Evolutionary conservation across 2,329 filamentous ascomycete genomes (phyloP), one percentile per base, ranked within the genome.

Genomic region (Nigrospora sphaerica): DNA sequence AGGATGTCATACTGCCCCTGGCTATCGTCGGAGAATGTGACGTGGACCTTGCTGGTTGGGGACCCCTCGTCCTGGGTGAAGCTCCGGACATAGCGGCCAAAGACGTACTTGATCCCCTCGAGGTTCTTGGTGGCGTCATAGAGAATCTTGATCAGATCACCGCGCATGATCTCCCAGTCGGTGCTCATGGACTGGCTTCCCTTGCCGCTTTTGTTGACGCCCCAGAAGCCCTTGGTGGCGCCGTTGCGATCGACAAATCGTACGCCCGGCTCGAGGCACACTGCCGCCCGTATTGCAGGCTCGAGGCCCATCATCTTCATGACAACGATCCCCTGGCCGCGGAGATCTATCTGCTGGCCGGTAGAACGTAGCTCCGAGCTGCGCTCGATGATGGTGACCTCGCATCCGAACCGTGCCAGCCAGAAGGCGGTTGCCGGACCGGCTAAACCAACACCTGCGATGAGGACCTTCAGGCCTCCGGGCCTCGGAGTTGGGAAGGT

Each of bases 131-230:
- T 35, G 6, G 39, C 34, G 28, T 32, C 36, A 51, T 73, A 73
- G 1, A 83, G 56, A 2, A 81, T 62, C 11, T 62, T 58, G 4
- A 71, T 69, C n/a, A 83, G 54, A 44, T 80, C 74, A 0, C 74
- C 77, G 10, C 79, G 66, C 68, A 83, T 75, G 39, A 83, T 75
- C 61, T 83, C 80, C 48, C 69, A 80, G 46, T 83, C 78, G 48
- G 69, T 72, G 0, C 73, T 77, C 23, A 78, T 59, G 10, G 60
- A 61, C 53, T 76, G 72, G 31, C 52, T 54, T 0, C 70, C 68
- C 45, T 66, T 60, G 3, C 69, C 71, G 0, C 68, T 59, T 43
- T 63, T 62, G 51, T 70, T 68, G 32, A 62, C 61, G 19, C 56
- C 54, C 38, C 75, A 64, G 5, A 57, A 61, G 14, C 70, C 76